Evolutionary conservation across 306 rosid species (phyloP).

Genomic region (Prunus padus): DNA sequence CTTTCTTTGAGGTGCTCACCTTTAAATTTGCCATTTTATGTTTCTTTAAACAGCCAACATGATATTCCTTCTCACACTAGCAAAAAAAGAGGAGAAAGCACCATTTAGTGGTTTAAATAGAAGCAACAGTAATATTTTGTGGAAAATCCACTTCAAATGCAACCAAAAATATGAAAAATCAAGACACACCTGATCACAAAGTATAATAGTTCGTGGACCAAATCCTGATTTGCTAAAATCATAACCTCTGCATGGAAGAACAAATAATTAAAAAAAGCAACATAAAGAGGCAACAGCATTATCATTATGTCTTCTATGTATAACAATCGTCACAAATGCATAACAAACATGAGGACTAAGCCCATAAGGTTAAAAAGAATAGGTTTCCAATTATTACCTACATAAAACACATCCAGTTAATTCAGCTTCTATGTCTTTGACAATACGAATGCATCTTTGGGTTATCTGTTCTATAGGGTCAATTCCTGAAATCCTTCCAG

Average conservation of each 20-base stretch:
- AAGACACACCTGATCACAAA: constrained; percentile 86
- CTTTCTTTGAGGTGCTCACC: constrained; percentile 41
- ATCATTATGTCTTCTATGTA: no score
- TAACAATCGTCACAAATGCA: constrained; percentile 14
- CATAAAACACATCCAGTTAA: constrained; percentile 91
- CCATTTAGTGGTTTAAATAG: background rate
- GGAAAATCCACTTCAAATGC: background rate
- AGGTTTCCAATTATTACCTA: constrained; percentile 51
- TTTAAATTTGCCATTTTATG: constrained; percentile 92
- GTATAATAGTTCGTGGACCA: constrained; percentile 96
- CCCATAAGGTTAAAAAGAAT: constrained; percentile 12
- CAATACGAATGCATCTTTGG: constrained; percentile 90
- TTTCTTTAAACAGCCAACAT: constrained; percentile 93
- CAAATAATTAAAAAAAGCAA: constrained; percentile 22
- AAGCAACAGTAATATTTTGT: background rate
- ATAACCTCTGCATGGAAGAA: constrained; percentile 55
- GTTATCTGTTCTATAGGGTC: constrained; percentile 88
- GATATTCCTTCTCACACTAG: constrained; percentile 98
- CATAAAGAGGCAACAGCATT: constrained; percentile 9
- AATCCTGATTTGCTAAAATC: constrained; percentile 98
- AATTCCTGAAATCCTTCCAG: constrained; percentile 85
- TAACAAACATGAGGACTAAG: constrained; percentile 15
- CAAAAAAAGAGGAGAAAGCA: constrained; percentile 2
- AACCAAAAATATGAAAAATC: background rate
- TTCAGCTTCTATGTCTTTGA: constrained; percentile 74